Percentiles rank a stretch among this genome's conserved stretches.
phyloP scores from a whole-genome alignment of 176 grass and related monocot species.

The Carex littledalei region DNA sequence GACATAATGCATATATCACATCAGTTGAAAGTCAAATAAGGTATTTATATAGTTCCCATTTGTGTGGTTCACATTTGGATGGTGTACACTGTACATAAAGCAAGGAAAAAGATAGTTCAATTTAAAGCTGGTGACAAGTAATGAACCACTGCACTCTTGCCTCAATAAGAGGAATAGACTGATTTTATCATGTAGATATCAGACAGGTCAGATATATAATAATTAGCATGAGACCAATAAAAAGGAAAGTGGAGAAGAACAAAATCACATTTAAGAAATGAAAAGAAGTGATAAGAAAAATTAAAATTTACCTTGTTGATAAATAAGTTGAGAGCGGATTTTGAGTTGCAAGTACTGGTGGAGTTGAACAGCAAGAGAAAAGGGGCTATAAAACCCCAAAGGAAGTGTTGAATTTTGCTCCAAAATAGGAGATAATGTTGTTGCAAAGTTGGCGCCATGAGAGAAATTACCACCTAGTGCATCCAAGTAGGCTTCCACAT shows the following conservation, averaged over 20 bases:
- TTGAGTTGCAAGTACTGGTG: conserved; percentile 83
- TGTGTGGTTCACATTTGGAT: not conserved
- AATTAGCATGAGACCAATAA: not conserved
- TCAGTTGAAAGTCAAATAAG: not conserved
- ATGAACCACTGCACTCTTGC: not conserved
- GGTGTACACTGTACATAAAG: not conserved
- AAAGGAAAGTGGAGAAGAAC: not conserved
- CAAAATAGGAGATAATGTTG: conserved; percentile 58
- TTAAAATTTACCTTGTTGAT: conserved; percentile 38
- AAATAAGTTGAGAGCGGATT: conserved; percentile 49
- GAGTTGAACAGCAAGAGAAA: conserved; percentile 73
- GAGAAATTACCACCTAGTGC: conserved; percentile 80
- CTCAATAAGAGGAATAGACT: not conserved
- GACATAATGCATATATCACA: not conserved
- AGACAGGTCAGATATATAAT: not conserved
- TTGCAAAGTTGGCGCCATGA: conserved; percentile 87
- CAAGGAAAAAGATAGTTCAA: not conserved
- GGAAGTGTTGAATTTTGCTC: conserved; percentile 65
- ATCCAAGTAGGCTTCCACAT: conserved; percentile 80
- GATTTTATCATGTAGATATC: not conserved
- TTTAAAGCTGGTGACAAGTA: not conserved
- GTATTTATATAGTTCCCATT: not conserved
- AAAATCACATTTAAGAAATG: not conserved
- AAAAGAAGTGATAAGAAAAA: not conserved
- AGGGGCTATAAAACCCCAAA: conserved; percentile 68